Evolutionary conservation across 768 basidiomycete genomes (phyloP).

Genomic region (Daedaleopsis sinensis): DNA sequence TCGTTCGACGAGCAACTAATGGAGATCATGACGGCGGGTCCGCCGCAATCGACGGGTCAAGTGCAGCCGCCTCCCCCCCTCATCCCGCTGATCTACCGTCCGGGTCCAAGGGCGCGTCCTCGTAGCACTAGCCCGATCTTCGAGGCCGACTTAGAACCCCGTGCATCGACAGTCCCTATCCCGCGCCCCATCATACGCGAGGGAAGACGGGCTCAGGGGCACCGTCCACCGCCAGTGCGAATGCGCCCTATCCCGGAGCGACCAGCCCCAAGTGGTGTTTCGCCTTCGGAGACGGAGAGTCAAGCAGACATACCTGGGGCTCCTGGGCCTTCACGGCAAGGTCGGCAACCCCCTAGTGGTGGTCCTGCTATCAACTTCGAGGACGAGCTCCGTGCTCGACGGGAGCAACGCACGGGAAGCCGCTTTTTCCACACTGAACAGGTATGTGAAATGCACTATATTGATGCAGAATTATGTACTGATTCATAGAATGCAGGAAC

Average conservation of each 20-base stretch:
- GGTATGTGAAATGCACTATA: slow-evolving; percentile 5
- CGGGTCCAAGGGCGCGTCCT: slow-evolving; percentile 43
- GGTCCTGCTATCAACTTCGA: slow-evolving; percentile 18
- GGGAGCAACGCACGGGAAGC: slow-evolving; percentile 16
- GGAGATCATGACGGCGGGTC: slow-evolving; percentile 56
- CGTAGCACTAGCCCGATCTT: slow-evolving; percentile 45
- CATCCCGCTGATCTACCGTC: slow-evolving; percentile 57
- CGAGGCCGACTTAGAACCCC: slow-evolving; percentile 34
- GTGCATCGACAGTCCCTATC: slow-evolving; percentile 27
- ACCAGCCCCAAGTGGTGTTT: neutral
- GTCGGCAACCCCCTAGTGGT: slow-evolving; percentile 3
- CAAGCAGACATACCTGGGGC: neutral
- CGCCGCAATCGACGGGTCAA: slow-evolving; percentile 40
- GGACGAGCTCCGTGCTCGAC: slow-evolving; percentile 17
- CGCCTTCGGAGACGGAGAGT: slow-evolving; percentile 16
- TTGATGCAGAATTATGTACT: neutral
- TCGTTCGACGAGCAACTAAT: slow-evolving; percentile 64
- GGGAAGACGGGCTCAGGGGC: neutral
- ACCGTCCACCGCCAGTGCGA: slow-evolving; percentile 1
- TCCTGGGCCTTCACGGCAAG: slow-evolving; percentile 2
- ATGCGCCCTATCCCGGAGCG: neutral
- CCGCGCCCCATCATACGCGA: slow-evolving; percentile 7
- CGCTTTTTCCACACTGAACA: slow-evolving; percentile 17
- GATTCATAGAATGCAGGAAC: neutral
- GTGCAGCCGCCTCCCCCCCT: slow-evolving; percentile 55